Evolutionary conservation across 306 rosid species (phyloP).

Genomic region (Prunus salicina): DNA sequence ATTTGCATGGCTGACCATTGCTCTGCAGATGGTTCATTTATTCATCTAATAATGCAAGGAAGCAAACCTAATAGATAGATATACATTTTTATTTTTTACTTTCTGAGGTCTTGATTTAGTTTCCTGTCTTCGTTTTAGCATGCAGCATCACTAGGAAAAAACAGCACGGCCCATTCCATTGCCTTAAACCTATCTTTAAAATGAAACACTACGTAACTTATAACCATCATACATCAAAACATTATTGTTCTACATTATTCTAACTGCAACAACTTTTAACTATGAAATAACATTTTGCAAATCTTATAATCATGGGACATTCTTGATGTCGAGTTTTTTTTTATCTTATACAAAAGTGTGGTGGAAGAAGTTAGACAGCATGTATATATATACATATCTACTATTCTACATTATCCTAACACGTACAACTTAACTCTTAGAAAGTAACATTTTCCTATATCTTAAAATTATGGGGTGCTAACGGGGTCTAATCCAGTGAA

Average conservation of each 20-base stretch:
- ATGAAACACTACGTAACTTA: background rate
- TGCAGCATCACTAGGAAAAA: background rate
- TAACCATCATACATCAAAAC: no score
- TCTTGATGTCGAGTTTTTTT: background rate
- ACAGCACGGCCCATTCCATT: background rate
- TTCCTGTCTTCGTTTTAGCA: background rate
- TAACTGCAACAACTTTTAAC: background rate
- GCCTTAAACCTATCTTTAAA: no score
- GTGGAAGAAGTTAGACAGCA: no score
- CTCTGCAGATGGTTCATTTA: slow-evolving; percentile 5
- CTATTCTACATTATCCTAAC: no score
- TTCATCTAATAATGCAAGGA: background rate
- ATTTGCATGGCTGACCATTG: slow-evolving; percentile 16
- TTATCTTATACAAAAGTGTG: background rate
- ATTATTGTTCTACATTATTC: background rate
- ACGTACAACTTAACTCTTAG: no score
- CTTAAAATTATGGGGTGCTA: no score
- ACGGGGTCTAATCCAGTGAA: no score
- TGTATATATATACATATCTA: no score
- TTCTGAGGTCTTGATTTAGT: background rate
- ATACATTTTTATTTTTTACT: no score
- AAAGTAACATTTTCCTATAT: no score
- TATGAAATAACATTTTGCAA: background rate
- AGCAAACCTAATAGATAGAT: background rate
- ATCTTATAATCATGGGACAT: background rate